A percentile compares a stretch with the other conserved stretches of the same genome.
Evolutionary conservation across 2,329 filamentous ascomycete species (phyloP).

Genomic region (Dryadomyces quercus-mongolicae): DNA sequence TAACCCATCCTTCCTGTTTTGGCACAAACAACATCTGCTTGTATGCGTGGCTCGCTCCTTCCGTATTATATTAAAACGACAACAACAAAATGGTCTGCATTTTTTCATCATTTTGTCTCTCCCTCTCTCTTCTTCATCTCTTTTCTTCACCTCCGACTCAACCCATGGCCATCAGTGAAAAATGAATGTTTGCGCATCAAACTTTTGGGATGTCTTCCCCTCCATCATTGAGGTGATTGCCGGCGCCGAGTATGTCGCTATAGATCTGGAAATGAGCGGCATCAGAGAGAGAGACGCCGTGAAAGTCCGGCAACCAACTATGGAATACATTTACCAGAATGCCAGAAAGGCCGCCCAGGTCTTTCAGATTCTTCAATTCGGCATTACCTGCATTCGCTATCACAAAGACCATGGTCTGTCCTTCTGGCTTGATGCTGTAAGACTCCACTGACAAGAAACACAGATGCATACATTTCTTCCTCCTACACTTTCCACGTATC

Average conservation of each 20-base stretch:
- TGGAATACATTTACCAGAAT: slow-evolving; percentile 15
- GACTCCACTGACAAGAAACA: neutral
- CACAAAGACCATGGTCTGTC: slow-evolving; percentile 5
- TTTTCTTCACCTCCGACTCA: neutral
- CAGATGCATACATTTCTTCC: slow-evolving; percentile 10
- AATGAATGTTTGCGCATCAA: slow-evolving; percentile 17
- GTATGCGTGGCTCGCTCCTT: neutral
- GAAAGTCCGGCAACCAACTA: slow-evolving; percentile 1
- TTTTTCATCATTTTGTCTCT: too few species aligned
- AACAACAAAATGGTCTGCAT: neutral
- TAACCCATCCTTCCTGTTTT: too few species aligned
- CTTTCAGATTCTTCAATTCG: slow-evolving; percentile 23
- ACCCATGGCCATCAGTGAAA: neutral
- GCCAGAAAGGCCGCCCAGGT: slow-evolving; percentile 17
- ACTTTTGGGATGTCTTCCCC: slow-evolving; percentile 19
- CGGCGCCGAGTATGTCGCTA: slow-evolving; percentile 18
- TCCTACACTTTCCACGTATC: slow-evolving; percentile 21
- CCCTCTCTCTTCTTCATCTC: neutral
- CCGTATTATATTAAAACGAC: neutral
- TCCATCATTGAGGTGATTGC: slow-evolving; percentile 18
- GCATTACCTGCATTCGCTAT: slow-evolving; percentile 20
- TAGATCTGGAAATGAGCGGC: slow-evolving; percentile 28
- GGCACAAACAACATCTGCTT: neutral
- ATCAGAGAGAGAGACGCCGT: slow-evolving; percentile 9
- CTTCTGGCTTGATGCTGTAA: neutral